phyloP scores from a whole-genome alignment of 2,329 filamentous ascomycete genomes.

The Aspergillus sergii region DNA sequence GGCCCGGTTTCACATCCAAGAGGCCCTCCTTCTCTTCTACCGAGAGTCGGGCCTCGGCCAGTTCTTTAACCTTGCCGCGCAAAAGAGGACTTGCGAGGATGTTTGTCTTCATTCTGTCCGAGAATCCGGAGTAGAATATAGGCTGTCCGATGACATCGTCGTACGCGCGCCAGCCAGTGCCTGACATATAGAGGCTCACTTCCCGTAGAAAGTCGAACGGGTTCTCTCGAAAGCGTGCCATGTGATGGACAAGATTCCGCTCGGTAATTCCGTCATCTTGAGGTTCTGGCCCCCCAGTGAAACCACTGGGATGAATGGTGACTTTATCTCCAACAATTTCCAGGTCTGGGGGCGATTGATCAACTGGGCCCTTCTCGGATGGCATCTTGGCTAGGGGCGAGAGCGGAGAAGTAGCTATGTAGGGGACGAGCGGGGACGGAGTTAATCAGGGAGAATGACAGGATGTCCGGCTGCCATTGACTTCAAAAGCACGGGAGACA shows the following conservation, averaged over 20 bases:
- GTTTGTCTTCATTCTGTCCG: constrained; percentile 80
- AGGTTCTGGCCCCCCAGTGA: constrained; percentile 40
- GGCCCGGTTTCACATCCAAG: constrained; percentile 49
- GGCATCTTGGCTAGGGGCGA: constrained; percentile 29
- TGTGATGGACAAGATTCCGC: constrained; percentile 64
- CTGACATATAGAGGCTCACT: constrained; percentile 88
- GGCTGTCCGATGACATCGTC: constrained; percentile 87
- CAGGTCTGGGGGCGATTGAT: constrained; percentile 68
- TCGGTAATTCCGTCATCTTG: constrained; percentile 52
- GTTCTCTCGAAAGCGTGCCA: constrained; percentile 79
- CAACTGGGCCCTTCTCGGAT: constrained; percentile 32
- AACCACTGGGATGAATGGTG: constrained; percentile 73
- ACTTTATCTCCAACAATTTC: constrained; percentile 75
- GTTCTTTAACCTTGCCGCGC: constrained; percentile 70
- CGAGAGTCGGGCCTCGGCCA: constrained; percentile 73
- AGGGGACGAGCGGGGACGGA: neutral
- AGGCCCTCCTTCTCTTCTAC: constrained; percentile 78
- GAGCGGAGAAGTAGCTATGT: neutral
- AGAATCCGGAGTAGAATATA: constrained; percentile 90
- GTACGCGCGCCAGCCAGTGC: constrained; percentile 93
- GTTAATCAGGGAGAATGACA: constrained; percentile 7
- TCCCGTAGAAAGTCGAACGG: constrained; percentile 84
- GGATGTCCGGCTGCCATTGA: constrained; percentile 11
- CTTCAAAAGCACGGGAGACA: neutral
- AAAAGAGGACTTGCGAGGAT: constrained; percentile 78